Conservation (phyloP, 2,329 filamentous ascomycete genomes). For the Pleoardoris graminearum region DNA sequence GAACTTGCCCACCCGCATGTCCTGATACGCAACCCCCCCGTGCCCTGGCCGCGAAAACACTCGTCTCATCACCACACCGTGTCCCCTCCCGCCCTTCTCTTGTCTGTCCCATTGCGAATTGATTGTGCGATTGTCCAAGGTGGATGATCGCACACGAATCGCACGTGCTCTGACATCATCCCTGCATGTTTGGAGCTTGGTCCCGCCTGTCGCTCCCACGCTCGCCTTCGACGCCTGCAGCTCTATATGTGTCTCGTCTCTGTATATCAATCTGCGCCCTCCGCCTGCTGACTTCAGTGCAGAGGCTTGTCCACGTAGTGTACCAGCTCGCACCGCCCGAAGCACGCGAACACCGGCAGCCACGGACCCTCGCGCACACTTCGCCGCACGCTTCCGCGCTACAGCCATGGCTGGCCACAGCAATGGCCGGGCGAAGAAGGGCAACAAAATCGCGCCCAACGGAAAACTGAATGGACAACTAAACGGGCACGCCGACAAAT, state of each 20-base stretch:
- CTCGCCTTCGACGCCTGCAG: not conserved
- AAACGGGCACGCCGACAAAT: slow-evolving; percentile 34
- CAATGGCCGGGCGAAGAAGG: slow-evolving; percentile 44
- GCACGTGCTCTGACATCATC: slow-evolving; percentile 11
- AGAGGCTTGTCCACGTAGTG: slow-evolving; percentile 11
- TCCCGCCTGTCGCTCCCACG: slow-evolving; percentile 2
- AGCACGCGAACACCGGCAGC: slow-evolving; percentile 22
- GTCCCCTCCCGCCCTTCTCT: no score
- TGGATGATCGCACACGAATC: not conserved
- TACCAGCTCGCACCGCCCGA: slow-evolving; percentile 8
- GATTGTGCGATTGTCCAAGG: not conserved
- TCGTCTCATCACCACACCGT: no score
- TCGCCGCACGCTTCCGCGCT: slow-evolving; percentile 4
- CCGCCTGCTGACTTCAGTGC: not conserved
- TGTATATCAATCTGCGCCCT: not conserved
- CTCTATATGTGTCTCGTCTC: not conserved
- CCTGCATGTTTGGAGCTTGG: slow-evolving; percentile 4
- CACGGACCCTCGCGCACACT: not conserved
- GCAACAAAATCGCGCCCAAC: slow-evolving; percentile 33
- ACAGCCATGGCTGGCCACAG: slow-evolving; percentile 43
- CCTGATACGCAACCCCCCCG: not conserved
- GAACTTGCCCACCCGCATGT: not conserved
- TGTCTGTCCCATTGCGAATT: no score
- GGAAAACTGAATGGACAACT: slow-evolving; percentile 23
- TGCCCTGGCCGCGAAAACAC: no score